Evolutionary conservation across 257 asterid species (phyloP), one percentile per base, ranked within the genome.

Genomic region (Anisodus tanguticus): DNA sequence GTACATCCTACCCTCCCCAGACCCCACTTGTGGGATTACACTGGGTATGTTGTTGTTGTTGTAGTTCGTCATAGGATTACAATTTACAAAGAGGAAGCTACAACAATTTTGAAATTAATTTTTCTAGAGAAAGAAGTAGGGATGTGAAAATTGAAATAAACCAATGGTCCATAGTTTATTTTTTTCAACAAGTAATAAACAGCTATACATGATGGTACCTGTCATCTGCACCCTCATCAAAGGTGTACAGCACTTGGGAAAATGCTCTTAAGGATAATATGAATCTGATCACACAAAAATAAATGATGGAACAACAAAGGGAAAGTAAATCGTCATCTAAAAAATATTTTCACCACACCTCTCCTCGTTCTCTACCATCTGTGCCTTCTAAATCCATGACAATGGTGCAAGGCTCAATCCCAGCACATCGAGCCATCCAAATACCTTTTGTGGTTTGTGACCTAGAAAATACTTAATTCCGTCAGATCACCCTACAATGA

Each of bases 341-440:
- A 53, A 81, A 59, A 41, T 55, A 72, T 45, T 26, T 53, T 70
- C 83, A 77, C 59, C 82, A 71, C 82, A 95, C 99, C 99, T 95
- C 98, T 90, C 98, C 99, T 84, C 99, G 91, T 89, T 97, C 99
- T 92, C 98, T 93, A 90, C 98, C 99, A 90, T 96, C 99, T 26
- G 98, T 96, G 83, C 99, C 99, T 95, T 96, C 99, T 72, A 97
- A 89, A 87, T 97, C 99, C 99, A 97, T 97, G 45, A 97, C 98
- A 49, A 97, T 87, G 22, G 98, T 94, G 89, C 95, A 88, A 81
- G 99, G 99, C 79, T 94, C 97, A 67, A 96, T 94, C 76, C 99
- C 99, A 82, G 86, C 95, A 89, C 98, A 92, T 53, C 86, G 87
- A 26, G 90, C 93, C 93, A 87, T 57, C 93, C 93, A 90, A 39